Percentiles rank a stretch among this genome's conserved stretches.
These are phyloP conservation scores for Taiwanofungus camphoratus DNA, from an alignment of 1,284 basidiomycete species.

Conservation along the genomic window DNA sequence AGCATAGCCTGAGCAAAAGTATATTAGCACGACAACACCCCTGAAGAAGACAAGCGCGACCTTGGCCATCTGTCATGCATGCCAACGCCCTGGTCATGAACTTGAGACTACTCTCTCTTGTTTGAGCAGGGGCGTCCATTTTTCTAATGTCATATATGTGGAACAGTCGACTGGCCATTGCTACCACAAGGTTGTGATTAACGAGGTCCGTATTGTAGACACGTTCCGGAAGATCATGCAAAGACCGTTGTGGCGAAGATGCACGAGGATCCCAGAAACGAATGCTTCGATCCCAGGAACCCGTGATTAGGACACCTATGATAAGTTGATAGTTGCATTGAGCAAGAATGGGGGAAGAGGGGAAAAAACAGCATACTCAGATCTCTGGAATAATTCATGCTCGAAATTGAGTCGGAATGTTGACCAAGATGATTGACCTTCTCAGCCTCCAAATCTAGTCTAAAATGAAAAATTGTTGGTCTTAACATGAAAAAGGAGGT, in stretches of 20 bases:
- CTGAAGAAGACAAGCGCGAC: slow-evolving; percentile 31
- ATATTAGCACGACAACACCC: background rate
- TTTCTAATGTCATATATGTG: slow-evolving; percentile 81
- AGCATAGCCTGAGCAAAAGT: slow-evolving; percentile 67
- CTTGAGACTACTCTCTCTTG: slow-evolving; percentile 89
- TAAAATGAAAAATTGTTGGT: slow-evolving; percentile 28
- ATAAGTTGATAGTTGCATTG: slow-evolving; percentile 10
- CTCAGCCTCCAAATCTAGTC: slow-evolving; percentile 60
- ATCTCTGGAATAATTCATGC: slow-evolving; percentile 51
- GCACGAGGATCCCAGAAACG: slow-evolving; percentile 84
- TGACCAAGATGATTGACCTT: slow-evolving; percentile 58
- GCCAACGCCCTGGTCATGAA: slow-evolving; percentile 90
- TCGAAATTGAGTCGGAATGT: slow-evolving; percentile 62
- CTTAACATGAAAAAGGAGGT: no score
- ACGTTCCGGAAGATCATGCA: slow-evolving; percentile 72
- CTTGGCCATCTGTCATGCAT: slow-evolving; percentile 90
- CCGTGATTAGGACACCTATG: slow-evolving; percentile 70
- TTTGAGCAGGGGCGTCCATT: slow-evolving; percentile 68
- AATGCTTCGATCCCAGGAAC: slow-evolving; percentile 87
- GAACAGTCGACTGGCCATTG: slow-evolving; percentile 86
- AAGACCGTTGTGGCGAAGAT: slow-evolving; percentile 50
- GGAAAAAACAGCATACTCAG: slow-evolving; percentile 38
- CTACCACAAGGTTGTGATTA: slow-evolving; percentile 75
- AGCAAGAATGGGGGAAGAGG: background rate
- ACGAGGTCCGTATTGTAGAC: slow-evolving; percentile 79